These are phyloP conservation scores for Collybia sp. DNA, from an alignment of 768 basidiomycete genomes.

Conservation along the genomic window DNA sequence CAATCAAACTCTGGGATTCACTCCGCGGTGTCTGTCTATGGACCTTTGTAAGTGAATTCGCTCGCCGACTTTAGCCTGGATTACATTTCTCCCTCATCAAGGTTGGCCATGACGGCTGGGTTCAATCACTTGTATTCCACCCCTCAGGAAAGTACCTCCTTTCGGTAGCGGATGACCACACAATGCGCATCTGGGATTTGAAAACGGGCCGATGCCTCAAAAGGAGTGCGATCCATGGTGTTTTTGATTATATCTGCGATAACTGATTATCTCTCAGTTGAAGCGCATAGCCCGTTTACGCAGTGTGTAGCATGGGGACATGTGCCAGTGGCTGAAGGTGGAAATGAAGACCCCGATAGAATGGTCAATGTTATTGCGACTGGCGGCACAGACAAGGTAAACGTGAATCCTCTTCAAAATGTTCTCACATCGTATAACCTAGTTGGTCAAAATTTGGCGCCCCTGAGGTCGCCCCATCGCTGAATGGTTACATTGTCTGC, in stretches of 20 bases:
- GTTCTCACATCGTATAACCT: no score
- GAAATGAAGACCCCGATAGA: slow-evolving; percentile 9
- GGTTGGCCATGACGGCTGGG: slow-evolving; percentile 67
- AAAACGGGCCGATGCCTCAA: slow-evolving; percentile 61
- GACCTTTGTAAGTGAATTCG: slow-evolving; percentile 55
- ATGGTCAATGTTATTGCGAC: slow-evolving; percentile 17
- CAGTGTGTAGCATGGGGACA: slow-evolving; percentile 10
- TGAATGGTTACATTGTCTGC: no score
- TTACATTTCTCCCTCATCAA: no score
- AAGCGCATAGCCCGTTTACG: slow-evolving; percentile 9
- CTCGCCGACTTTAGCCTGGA: no score
- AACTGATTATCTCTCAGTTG: slow-evolving; percentile 1
- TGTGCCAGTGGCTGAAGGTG: neutral
- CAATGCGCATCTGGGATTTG: slow-evolving; percentile 70
- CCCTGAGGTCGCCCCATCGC: no score
- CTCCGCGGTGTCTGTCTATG: slow-evolving; percentile 59
- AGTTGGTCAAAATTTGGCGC: no score
- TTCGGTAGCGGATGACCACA: slow-evolving; percentile 70
- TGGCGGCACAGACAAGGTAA: slow-evolving; percentile 9
- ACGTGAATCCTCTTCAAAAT: no score
- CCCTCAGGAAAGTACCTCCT: slow-evolving; percentile 67
- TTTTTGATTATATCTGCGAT: slow-evolving; percentile 31
- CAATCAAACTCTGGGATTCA: slow-evolving; percentile 71
- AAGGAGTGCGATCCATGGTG: slow-evolving; percentile 59
- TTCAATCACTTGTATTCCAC: slow-evolving; percentile 66